Base-by-base conservation (phyloP, 768 basidiomycete genomes). In the Mycena alexandri region DNA sequence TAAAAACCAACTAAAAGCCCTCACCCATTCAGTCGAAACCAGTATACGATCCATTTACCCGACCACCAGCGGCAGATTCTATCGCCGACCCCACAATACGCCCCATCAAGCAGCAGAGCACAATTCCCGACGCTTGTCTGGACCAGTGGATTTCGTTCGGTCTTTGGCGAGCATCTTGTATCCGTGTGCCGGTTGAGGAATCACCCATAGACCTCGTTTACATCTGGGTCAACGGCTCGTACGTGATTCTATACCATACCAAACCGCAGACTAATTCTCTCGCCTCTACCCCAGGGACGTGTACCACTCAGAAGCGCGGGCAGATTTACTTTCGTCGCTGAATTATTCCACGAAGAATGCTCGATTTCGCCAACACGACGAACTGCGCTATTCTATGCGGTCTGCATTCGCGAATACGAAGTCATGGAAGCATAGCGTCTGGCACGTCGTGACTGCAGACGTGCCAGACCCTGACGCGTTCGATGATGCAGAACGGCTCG, bases 361-460 rank as follows among this genome's bases (percentile, higher is more conserved):
- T 11, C 68, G 71, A 0, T 72, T 72, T 44, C 46, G 80, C 11
- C 78, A 81, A 47, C 78, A 80, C 71, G 79, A 80, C 64, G 80
- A 81, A 58, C 74, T 81, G 29, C 77, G 78, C 19, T 77, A 80
- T 61, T 80, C 79, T 2, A 67, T 81, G 52, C 76, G 80, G 14
- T 77, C 79, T 1, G 79, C 77, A 1, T 72, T 79, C 36, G 67
- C 71, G 43, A 75, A 78, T 59, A 79, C 73, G 63, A 69, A 73
- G 11, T 41, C 64, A 4, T 74, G 70, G 71, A 54, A 75, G 53
- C 60, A 75, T 16, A 68, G 68, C 38, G 68, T 63, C 29, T 79
- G 79, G 68, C 76, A 76, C 65, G 67, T 81, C 22, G 64, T 81
- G 44, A 78, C 79, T 12, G 74, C 79, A 43, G 79, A 80, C 53